A percentile compares a stretch with the other conserved stretches of the same genome.
Conservation (phyloP, 495 filamentous ascomycete species). For the Podospora sp. region DNA sequence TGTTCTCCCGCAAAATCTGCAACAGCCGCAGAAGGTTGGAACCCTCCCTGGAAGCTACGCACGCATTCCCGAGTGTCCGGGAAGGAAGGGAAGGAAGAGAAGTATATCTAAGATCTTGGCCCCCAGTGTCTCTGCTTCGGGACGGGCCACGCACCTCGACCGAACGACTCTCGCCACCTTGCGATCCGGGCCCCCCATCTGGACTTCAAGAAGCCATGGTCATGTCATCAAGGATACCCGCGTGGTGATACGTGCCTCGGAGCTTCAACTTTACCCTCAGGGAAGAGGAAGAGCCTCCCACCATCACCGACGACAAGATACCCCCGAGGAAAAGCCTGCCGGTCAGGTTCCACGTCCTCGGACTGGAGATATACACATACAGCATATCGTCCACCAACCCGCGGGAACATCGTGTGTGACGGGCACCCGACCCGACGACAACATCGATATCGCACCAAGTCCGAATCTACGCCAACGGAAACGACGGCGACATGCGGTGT, state of each 20-base stretch:
- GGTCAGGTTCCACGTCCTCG: conserved; percentile 11
- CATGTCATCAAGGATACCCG: conserved; percentile 32
- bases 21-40: no score
- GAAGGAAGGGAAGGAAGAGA: not conserved
- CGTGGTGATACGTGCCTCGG: conserved; percentile 30
- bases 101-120: conserved; percentile 7
- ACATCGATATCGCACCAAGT: not conserved
- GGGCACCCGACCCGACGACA: not conserved
- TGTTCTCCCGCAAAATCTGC: not conserved
- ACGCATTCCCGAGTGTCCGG: not conserved
- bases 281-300: conserved; percentile 19
- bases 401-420: not conserved
- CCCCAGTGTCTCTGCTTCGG: not conserved
- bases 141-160: conserved; percentile 2
- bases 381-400: not conserved
- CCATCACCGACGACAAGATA: conserved; percentile 11
- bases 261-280: conserved; percentile 21
- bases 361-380: not conserved
- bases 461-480: not conserved
- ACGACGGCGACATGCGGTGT: conserved; percentile 27
- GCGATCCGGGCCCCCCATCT: conserved; percentile 14
- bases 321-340: not conserved
- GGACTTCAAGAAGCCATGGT: conserved; percentile 19
- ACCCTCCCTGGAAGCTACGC: not conserved
- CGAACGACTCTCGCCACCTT: conserved; percentile 8